Evolutionary conservation across 495 filamentous ascomycete species (phyloP), one percentile per base, ranked within the genome.

Genomic region (Xylaria palmicola): DNA sequence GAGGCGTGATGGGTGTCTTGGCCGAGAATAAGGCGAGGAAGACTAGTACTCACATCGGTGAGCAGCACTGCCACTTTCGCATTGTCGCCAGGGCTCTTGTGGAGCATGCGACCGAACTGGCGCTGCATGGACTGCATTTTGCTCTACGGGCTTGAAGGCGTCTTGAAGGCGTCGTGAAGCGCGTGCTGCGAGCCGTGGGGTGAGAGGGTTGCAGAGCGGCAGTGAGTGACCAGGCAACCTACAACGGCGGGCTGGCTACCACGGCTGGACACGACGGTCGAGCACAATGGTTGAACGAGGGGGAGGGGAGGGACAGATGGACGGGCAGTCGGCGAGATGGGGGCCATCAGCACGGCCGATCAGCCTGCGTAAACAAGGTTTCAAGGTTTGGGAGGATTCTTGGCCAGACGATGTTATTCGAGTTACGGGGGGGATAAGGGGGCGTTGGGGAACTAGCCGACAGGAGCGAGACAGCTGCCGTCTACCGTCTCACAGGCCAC

Each of bases 91-190:
- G 86, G 83, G 41, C 87, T 79, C 67, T 78, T 84, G 64, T 81
- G 86, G 78, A 85, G 82, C 64, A 92, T 81, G 62, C 83, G 86
- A 54, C 88, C 90, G 65, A 94, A 88, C 59, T 86, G 85, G 55
- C 90, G 77, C 67, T 92, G 86, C 77, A 96, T 83, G 37, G 84
- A 84, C 78, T 93, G 88, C 92, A 96, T 96, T 17, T 62, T 41
- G n/a, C 4, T 19, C n/a, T n/a, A n/a, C n/a, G n/a, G 41, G 5
- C 17, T 20, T 20, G 22, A 20, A 26, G 5, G 50, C 2, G 50
- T 6, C 39, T 56, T 32, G 29, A 15, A 22, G 19, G 6, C 6
- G 32, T 6, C 34, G 34, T 51, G 24, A 7, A 34, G 26, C n/a
- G n/a, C n/a, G n/a, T n/a, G n/a, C n/a, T 51, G 22, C 34, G 29